Evolutionary conservation across 805 yeast species (phyloP).

Genomic region (Sugiyamaella floridensis): DNA sequence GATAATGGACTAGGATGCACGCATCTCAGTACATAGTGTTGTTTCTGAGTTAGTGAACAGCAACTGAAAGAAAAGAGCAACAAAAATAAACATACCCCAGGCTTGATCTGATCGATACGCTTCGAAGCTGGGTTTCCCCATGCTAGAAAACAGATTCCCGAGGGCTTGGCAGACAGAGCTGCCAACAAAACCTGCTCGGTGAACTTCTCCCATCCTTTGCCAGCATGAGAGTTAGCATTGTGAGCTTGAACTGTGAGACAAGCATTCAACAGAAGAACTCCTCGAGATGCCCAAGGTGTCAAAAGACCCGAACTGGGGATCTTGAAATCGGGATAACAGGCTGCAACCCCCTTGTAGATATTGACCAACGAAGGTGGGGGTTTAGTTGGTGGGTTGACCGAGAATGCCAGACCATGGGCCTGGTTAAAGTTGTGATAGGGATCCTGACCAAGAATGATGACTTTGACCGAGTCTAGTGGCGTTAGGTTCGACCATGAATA

Average conservation of each 20-base stretch:
- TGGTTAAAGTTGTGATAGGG: conserved; percentile 91
- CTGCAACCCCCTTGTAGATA: conserved; percentile 69
- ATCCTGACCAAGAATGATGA: conserved; percentile 87
- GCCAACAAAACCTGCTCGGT: conserved; percentile 66
- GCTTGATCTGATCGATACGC: conserved; percentile 40
- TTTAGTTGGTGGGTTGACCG: conserved; percentile 75
- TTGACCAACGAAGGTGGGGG: conserved; percentile 86
- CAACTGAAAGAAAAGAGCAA: neutral
- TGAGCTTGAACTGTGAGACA: conserved; percentile 89
- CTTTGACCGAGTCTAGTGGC: conserved; percentile 65
- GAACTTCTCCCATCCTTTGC: conserved; percentile 86
- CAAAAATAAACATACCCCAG: conserved; percentile 12
- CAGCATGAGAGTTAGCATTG: conserved; percentile 86
- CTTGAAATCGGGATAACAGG: conserved; percentile 62
- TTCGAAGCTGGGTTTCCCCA: conserved; percentile 77
- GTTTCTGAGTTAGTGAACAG: neutral
- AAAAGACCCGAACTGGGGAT: conserved; percentile 64
- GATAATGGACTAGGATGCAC: conserved; percentile 96
- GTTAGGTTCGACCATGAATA: conserved; percentile 91
- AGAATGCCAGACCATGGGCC: conserved; percentile 95
- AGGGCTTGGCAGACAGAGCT: conserved; percentile 31
- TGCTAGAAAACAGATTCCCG: conserved; percentile 69
- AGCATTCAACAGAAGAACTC: conserved; percentile 82
- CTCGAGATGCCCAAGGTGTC: conserved; percentile 78
- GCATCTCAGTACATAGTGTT: conserved; percentile 48